Percentiles rank a stretch among this genome's conserved stretches.
Conservation (phyloP, 2,329 filamentous ascomycete genomes). For the Aspergillus sp. region DNA sequence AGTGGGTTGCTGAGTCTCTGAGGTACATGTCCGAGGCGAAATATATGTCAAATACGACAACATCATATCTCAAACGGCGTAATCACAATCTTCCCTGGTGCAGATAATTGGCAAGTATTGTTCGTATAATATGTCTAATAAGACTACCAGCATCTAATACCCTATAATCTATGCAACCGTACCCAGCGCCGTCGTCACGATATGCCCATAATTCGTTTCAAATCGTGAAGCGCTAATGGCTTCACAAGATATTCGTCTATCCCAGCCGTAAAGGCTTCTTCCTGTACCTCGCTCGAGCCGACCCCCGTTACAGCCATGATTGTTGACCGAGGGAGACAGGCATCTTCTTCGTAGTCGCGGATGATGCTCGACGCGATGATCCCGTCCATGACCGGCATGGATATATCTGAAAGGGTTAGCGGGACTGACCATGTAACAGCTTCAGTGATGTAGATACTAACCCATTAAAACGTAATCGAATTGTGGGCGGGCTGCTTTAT, state of each 20-base stretch:
- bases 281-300: slow-evolving; percentile 32
- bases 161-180: too few relatives aligned
- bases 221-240: slow-evolving; percentile 30
- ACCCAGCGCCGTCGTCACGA: slow-evolving; percentile 16
- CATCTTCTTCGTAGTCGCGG: slow-evolving; percentile 34
- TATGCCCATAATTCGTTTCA: slow-evolving; percentile 32
- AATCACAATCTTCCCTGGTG: too few relatives aligned
- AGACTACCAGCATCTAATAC: too few relatives aligned
- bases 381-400: slow-evolving; percentile 47
- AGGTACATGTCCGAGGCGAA: too few relatives aligned
- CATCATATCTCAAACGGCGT: too few relatives aligned
- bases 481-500: slow-evolving; percentile 24
- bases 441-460: slow-evolving; percentile 8
- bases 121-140: too few relatives aligned
- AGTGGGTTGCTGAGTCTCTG: too few relatives aligned
- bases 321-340: slow-evolving; percentile 20
- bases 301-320: slow-evolving; percentile 36
- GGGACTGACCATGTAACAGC: neutral
- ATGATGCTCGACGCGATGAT: slow-evolving; percentile 45
- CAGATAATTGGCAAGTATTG: too few relatives aligned
- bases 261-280: slow-evolving; percentile 30
- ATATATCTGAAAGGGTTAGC: slow-evolving; percentile 36
- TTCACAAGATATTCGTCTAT: slow-evolving; percentile 35
- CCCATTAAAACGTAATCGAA: slow-evolving; percentile 40
- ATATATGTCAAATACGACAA: too few relatives aligned